Conservation (phyloP, 805 yeast species). For the Metschnikowia cubensis region DNA sequence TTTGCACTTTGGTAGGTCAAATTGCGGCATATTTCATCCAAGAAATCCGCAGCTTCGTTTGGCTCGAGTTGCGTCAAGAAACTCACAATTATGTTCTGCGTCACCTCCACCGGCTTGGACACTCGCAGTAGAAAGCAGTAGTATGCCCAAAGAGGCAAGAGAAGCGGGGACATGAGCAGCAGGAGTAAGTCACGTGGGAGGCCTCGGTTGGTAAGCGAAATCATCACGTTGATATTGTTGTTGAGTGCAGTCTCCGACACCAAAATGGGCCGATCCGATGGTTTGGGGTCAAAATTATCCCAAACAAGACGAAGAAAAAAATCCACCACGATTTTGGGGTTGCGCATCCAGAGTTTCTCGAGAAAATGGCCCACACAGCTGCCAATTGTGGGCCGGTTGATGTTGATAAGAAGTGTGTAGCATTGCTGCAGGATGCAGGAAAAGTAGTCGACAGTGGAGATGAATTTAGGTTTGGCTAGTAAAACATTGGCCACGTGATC, state of each 20-base stretch:
- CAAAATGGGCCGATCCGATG: slow-evolving; percentile 20
- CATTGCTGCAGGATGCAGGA: slow-evolving; percentile 59
- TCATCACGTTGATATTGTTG: slow-evolving; percentile 59
- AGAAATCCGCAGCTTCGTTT: slow-evolving; percentile 16
- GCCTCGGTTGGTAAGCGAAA: slow-evolving; percentile 51
- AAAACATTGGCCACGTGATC: slow-evolving; percentile 65
- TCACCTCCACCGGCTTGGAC: slow-evolving; percentile 31
- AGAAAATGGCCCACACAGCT: slow-evolving; percentile 56
- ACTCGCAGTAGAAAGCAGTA: slow-evolving; percentile 30
- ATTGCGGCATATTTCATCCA: slow-evolving; percentile 33
- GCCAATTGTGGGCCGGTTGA: slow-evolving; percentile 58
- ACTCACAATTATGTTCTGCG: slow-evolving; percentile 37
- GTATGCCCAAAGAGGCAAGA: slow-evolving; percentile 44
- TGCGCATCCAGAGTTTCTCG: slow-evolving; percentile 47
- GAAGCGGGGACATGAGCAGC: slow-evolving; percentile 28
- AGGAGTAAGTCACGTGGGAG: slow-evolving; percentile 23
- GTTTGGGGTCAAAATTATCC: slow-evolving; percentile 38
- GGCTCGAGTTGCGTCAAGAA: slow-evolving; percentile 23
- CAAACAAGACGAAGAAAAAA: slow-evolving; percentile 54
- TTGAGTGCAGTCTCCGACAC: slow-evolving; percentile 50
- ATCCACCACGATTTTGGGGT: slow-evolving; percentile 50
- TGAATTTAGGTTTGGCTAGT: slow-evolving; percentile 53
- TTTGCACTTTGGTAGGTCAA: slow-evolving; percentile 28
- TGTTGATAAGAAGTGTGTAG: slow-evolving; percentile 51
- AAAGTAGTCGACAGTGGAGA: slow-evolving; percentile 51